Conservation (phyloP, 2,329 filamentous ascomycete genomes). For the Fusarium nelsonii region DNA sequence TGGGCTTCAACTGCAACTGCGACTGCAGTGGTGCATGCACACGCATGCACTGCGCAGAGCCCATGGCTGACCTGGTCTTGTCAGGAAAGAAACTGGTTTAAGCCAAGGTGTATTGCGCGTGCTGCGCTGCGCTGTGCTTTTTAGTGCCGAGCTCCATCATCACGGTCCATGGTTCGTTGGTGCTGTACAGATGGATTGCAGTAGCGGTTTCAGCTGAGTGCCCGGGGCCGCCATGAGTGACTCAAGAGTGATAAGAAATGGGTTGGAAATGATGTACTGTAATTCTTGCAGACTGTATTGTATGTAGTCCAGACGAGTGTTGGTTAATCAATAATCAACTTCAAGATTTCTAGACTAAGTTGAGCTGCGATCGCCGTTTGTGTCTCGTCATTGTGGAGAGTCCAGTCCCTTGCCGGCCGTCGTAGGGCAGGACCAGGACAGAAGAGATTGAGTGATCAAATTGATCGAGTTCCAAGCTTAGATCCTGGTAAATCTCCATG, state of each 20-base stretch:
- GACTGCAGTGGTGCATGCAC: background rate
- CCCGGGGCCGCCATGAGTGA: slow-evolving; percentile 4
- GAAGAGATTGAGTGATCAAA: slow-evolving; percentile 20
- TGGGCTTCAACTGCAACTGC: background rate
- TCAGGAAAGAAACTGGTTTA: slow-evolving; percentile 4
- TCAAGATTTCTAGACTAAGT: background rate
- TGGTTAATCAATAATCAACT: background rate
- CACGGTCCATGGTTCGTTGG: slow-evolving; percentile 15
- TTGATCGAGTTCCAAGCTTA: slow-evolving; percentile 37
- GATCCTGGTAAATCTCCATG: slow-evolving; percentile 35
- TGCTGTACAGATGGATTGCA: slow-evolving; percentile 28
- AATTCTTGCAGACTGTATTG: background rate
- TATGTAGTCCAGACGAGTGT: background rate
- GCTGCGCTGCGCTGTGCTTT: background rate
- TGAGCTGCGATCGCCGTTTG: slow-evolving; percentile 25
- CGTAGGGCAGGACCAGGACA: slow-evolving; percentile 26
- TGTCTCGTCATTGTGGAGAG: slow-evolving; percentile 37
- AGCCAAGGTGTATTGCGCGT: background rate
- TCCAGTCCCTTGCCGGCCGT: slow-evolving; percentile 16
- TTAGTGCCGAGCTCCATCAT: slow-evolving; percentile 10
- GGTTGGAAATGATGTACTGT: background rate
- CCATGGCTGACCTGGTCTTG: background rate
- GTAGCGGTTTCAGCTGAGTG: slow-evolving; percentile 40
- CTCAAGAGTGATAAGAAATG: slow-evolving; percentile 5
- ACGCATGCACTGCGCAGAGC: background rate